Base-by-base conservation (phyloP, 2,329 filamentous ascomycete species). In the Plenodomus lindquistii region DNA sequence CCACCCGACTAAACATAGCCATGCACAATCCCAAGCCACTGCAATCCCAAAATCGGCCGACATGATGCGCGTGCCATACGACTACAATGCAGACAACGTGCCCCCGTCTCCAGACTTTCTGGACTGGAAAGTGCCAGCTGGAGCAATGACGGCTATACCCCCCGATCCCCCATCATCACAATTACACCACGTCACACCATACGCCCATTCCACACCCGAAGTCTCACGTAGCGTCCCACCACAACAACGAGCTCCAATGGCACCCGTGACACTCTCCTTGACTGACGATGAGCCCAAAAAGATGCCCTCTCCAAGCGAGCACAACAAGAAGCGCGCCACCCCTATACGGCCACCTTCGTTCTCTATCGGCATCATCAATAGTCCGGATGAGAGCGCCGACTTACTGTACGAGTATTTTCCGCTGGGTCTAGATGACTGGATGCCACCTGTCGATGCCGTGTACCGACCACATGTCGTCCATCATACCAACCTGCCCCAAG, bases 321-420 rank as follows among this genome's bases (percentile, higher is more conserved):
- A 62, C 9, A 54, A 52, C 9, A 66, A 59, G 40, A 73, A 73
- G 54, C 58, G 69, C 36, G 58, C 62, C n/a, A 68, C 70, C 9
- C 74, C 75, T 7, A 65, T 72, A 4, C 65, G 76, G 4, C 70
- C 74, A 4, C 75, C 76, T 1, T 77, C 75, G 0, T 78, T 79
- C 48, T 74, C 74, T 0, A 66, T 78, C 36, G 76, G 77, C 27
- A 68, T 77, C 2, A 79, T 79, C 58, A 81, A 83, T 67, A 86
- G 87, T 66, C 80, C 88, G 27, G 75, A 85, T 56, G 91, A 96
- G 61, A 87, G 87, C 60, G 86, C 86, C 1, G 92, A 97, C 72
- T 77, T 92, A 57, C 77, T 97, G 16, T 97, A 97, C 68, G 92
- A 97, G 74, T 97, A 97, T 68, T 97, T 97, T 57, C 92, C 92